Conservation (phyloP, 306 rosid species). For the Senna siamea region DNA sequence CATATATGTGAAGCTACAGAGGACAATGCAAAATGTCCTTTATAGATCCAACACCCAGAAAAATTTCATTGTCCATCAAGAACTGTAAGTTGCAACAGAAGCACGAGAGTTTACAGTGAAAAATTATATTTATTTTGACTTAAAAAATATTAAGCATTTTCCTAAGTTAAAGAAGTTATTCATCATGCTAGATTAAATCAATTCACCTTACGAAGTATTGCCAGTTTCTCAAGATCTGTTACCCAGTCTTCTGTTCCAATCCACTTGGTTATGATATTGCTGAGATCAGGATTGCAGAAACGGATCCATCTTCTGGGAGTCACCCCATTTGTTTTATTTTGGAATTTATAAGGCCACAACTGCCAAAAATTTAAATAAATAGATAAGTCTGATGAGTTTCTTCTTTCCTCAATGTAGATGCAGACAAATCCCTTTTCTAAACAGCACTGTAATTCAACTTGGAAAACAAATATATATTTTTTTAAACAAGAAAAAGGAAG, state of each 20-base stretch:
- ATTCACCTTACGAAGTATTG: constrained; percentile 54
- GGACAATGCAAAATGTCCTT: no score
- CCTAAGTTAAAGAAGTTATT: not conserved
- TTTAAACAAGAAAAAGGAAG: not conserved
- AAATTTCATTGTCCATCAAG: no score
- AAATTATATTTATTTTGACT: not conserved
- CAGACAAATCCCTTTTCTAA: constrained; percentile 8
- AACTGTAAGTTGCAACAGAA: no score
- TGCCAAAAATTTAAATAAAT: constrained; percentile 42
- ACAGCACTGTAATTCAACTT: constrained; percentile 3
- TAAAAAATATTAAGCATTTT: not conserved
- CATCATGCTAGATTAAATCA: constrained; percentile 22
- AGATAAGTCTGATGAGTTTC: constrained; percentile 30
- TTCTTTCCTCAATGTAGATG: constrained; percentile 23
- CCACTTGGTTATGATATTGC: constrained; percentile 76
- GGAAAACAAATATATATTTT: not conserved
- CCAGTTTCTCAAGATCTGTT: constrained; percentile 50
- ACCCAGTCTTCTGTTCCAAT: constrained; percentile 84
- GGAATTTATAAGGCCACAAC: constrained; percentile 95
- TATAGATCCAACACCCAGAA: no score
- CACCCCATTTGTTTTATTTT: constrained; percentile 97
- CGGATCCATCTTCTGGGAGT: constrained; percentile 98
- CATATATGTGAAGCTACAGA: no score
- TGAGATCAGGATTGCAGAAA: constrained; percentile 85
- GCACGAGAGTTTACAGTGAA: not conserved